Evolutionary conservation across 2,329 filamentous ascomycete genomes (phyloP), one percentile per base, ranked within the genome.

Genomic region (Fusarium sp.): DNA sequence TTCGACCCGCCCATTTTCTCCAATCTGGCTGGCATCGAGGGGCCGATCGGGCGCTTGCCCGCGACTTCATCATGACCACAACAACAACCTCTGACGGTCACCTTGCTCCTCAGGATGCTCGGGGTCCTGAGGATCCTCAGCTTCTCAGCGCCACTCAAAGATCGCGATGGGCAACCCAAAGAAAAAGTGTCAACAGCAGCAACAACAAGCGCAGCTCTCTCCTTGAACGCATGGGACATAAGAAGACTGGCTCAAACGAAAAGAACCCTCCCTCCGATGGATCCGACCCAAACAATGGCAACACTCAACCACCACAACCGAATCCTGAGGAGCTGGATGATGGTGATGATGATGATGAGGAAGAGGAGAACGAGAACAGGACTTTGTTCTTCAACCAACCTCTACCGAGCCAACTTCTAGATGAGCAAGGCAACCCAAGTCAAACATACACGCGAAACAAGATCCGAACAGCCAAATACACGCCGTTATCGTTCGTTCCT

Each of bases 381-480:
- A 88, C 81, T 59, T 83, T 97, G 64, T 98, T 91, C 81, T 96
- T 98, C 84, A 97, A 97, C 78, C 79, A 90, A 28, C 90, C 93
- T 9, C 83, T 99, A 51, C 94, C 96, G 1, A 82, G 85, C 42
- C 86, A 90, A 23, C 86, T 91, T 67, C 84, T 90, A 73, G 93
- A 97, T 75, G 92, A 96, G 64, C 89, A 97, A 45, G 96, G 94
- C 34, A 85, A 88, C 60, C 91, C 94, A 4, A 77, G 83, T 53
- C 83, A 87, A 57, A 83, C 87, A 21, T 99, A 91, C 78, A 86
- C 92, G 47, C 86, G 95, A 70, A 99, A 99, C 84, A 99, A 99
- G 85, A 97, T 99, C 77, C 88, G 96, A 72, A 99, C 96, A 4
- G 93, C 96, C 61, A 99, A 98, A 81, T 99, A 99, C 79, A 99